phyloP scores from a whole-genome alignment of 305 asterid species.

The Fraxinus baroniana region DNA sequence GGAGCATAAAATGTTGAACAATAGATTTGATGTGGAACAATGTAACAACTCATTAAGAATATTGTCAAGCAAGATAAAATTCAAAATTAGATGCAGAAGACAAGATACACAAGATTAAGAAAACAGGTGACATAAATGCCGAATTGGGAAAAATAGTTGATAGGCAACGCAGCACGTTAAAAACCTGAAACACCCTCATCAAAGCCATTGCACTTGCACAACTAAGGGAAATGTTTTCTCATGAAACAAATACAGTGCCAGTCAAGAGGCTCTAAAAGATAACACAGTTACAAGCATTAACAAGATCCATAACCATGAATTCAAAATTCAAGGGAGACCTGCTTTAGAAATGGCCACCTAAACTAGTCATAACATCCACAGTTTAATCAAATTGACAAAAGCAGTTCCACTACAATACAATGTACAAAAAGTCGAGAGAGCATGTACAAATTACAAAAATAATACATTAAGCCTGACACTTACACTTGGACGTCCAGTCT shows the following conservation, averaged over 20 bases:
- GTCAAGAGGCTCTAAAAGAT: not conserved
- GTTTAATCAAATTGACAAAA: not conserved
- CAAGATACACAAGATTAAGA: not conserved
- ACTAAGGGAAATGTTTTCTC: not conserved
- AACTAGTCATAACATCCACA: not conserved
- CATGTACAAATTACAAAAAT: not conserved
- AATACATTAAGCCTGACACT: conserved; percentile 28
- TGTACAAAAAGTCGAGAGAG: not conserved
- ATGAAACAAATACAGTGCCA: not conserved
- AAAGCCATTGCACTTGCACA: not conserved
- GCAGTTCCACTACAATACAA: not conserved
- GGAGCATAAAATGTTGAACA: not conserved
- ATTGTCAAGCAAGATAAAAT: not conserved
- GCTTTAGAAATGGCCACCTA: not conserved
- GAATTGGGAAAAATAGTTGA: not conserved
- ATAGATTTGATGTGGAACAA: not conserved
- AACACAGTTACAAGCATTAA: not conserved
- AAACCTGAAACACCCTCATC: not conserved
- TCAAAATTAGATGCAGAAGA: not conserved
- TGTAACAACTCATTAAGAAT: not conserved
- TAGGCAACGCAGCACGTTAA: not conserved
- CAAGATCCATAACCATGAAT: not conserved
- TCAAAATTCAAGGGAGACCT: not conserved
- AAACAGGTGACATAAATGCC: not conserved
- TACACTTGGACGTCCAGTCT: conserved; percentile 90